These are phyloP conservation scores for Amanita subjunquillea DNA, from an alignment of 768 basidiomycete genomes.

Conservation along the genomic window DNA sequence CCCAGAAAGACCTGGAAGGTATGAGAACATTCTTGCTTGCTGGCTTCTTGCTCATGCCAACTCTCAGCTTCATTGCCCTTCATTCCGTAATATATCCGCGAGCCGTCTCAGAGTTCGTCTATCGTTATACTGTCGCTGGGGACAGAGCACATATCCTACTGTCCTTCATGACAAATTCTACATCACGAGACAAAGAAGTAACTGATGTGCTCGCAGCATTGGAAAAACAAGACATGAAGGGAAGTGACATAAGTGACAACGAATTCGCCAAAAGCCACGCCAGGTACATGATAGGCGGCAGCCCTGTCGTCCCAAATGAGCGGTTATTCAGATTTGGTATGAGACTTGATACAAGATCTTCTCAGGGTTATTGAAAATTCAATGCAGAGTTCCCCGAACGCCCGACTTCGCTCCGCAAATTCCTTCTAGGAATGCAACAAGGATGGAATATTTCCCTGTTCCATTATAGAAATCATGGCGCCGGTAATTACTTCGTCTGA, in stretches of 20 bases:
- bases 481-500: slow-evolving; percentile 44
- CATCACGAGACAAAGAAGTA: slow-evolving; percentile 52
- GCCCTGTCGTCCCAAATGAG: slow-evolving; percentile 68
- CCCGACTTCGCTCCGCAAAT: slow-evolving; percentile 83
- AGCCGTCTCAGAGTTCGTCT: slow-evolving; percentile 91
- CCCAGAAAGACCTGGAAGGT: slow-evolving; percentile 90
- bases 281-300: slow-evolving; percentile 91
- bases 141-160: slow-evolving; percentile 78
- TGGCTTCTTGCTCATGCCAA: not conserved
- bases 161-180: slow-evolving; percentile 76
- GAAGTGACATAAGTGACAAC: slow-evolving; percentile 85
- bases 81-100: slow-evolving; percentile 86
- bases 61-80: slow-evolving; percentile 70
- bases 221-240: slow-evolving; percentile 65
- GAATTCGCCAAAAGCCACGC: slow-evolving; percentile 94
- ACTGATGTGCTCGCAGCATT: slow-evolving; percentile 51
- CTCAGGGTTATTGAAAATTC: not conserved
- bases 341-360: slow-evolving; percentile 17
- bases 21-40: slow-evolving; percentile 13
- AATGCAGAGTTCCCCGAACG: slow-evolving; percentile 87
- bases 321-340: slow-evolving; percentile 87
- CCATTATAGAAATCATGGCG: slow-evolving; percentile 97
- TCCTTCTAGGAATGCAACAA: slow-evolving; percentile 70
- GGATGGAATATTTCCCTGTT: slow-evolving; percentile 96
- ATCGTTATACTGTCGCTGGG: slow-evolving; percentile 69